Conservation (phyloP, 1,284 basidiomycete genomes). For the Chiua sp. region DNA sequence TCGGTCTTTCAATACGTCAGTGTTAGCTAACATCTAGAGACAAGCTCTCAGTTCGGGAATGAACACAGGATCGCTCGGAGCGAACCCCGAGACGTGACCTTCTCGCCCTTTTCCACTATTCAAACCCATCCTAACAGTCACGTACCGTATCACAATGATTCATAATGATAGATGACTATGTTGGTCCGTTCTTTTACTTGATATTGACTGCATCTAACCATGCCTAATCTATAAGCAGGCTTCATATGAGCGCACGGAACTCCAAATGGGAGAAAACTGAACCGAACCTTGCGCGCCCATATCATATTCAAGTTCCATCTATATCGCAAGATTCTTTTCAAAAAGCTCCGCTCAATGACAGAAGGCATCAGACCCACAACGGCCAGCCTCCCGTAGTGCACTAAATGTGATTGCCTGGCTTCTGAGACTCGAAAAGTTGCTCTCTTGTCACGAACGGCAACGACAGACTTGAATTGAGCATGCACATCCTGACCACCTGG, state of each 20-base stretch:
- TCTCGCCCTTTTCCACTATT: too few species aligned
- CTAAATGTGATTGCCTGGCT: constrained; percentile 89
- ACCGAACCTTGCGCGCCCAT: constrained; percentile 96
- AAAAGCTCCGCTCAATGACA: constrained; percentile 73
- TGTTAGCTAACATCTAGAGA: too few species aligned
- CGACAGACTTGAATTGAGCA: constrained; percentile 18
- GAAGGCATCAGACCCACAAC: neutral
- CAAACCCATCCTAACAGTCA: neutral
- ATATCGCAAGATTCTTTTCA: constrained; percentile 89
- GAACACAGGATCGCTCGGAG: too few species aligned
- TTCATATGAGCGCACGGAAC: constrained; percentile 3
- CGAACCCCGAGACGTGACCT: too few species aligned
- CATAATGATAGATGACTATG: constrained; percentile 87
- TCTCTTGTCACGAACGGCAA: constrained; percentile 54
- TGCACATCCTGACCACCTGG: constrained; percentile 66
- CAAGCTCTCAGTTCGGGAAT: too few species aligned
- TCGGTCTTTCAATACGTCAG: too few species aligned
- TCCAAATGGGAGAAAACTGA: neutral
- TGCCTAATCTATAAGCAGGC: constrained; percentile 73
- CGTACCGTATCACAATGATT: constrained; percentile 81
- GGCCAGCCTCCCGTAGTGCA: constrained; percentile 68
- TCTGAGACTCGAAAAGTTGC: constrained; percentile 77
- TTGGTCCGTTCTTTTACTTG: constrained; percentile 84
- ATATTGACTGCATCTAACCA: constrained; percentile 92
- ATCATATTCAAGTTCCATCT: constrained; percentile 99